phyloP scores from a whole-genome alignment of 179 eudicot species.

The Silene noctiflora region DNA sequence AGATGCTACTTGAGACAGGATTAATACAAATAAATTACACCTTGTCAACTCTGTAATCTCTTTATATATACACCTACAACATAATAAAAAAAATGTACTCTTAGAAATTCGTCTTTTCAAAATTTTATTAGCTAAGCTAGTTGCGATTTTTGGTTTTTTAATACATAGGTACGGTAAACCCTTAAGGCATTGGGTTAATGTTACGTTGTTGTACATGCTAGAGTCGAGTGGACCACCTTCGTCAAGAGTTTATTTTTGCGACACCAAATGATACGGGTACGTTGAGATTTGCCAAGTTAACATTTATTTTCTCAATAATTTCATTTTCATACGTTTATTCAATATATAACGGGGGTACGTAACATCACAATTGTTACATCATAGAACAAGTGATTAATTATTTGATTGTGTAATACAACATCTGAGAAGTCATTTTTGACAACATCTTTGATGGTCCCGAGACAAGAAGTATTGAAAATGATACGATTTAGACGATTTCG shows the following conservation, averaged over 20 bases:
- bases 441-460: not conserved
- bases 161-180: no score
- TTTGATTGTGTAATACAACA: no score
- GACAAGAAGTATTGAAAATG: constrained; percentile 11
- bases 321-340: no score
- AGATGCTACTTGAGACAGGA: constrained; percentile 7
- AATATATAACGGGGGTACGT: not conserved
- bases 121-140: no score
- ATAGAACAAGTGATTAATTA: not conserved
- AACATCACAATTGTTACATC: constrained; percentile 1
- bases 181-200: no score
- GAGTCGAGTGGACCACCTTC: no score
- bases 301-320: no score
- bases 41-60: constrained; percentile 7
- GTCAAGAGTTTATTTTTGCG: no score
- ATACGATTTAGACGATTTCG: not conserved
- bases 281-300: no score
- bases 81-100: not conserved
- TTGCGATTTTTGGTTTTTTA: no score
- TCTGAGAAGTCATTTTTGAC: constrained; percentile 21
- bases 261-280: no score
- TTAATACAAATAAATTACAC: constrained; percentile 12
- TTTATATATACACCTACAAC: constrained; percentile 25
- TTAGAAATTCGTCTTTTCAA: not conserved
- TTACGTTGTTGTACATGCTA: no score